Evolutionary conservation across 768 basidiomycete species (phyloP).

Genomic region (Lactifluus volemus): DNA sequence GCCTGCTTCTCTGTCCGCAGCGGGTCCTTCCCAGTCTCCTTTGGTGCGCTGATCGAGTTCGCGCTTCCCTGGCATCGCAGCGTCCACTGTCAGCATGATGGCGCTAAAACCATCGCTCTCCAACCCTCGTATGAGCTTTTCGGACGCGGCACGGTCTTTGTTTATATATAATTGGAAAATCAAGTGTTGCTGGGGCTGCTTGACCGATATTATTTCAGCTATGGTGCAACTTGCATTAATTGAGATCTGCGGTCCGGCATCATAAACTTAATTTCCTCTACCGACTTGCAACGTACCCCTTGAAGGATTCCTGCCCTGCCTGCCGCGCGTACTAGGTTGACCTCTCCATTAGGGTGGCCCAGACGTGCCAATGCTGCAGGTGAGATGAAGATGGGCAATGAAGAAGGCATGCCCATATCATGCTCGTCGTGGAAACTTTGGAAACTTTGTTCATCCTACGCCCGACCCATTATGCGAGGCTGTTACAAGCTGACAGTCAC

Average conservation of each 20-base stretch:
- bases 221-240: constrained; percentile 30
- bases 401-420: constrained; percentile 21
- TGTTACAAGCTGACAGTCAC: neutral
- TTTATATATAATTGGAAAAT: constrained; percentile 40
- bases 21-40: constrained; percentile 24
- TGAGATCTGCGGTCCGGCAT: constrained; percentile 21
- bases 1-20: constrained; percentile 16
- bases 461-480: neutral
- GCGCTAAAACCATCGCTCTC: constrained; percentile 34
- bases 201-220: constrained; percentile 26
- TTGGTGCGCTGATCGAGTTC: constrained; percentile 29
- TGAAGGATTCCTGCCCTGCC: constrained; percentile 37
- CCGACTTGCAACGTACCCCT: constrained; percentile 29
- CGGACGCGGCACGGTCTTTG: constrained; percentile 33
- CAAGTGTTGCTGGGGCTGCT: constrained; percentile 23
- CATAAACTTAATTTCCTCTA: neutral
- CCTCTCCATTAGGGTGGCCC: constrained; percentile 43
- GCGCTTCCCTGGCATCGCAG: constrained; percentile 36
- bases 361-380: constrained; percentile 35
- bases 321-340: constrained; percentile 36
- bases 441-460: constrained; percentile 25
- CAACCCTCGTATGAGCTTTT: constrained; percentile 31
- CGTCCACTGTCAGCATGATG: constrained; percentile 43
- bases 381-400: constrained; percentile 34
- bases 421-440: constrained; percentile 20